Base-by-base conservation (phyloP, 306 rosid species). In the Astragalus membranaceus region DNA sequence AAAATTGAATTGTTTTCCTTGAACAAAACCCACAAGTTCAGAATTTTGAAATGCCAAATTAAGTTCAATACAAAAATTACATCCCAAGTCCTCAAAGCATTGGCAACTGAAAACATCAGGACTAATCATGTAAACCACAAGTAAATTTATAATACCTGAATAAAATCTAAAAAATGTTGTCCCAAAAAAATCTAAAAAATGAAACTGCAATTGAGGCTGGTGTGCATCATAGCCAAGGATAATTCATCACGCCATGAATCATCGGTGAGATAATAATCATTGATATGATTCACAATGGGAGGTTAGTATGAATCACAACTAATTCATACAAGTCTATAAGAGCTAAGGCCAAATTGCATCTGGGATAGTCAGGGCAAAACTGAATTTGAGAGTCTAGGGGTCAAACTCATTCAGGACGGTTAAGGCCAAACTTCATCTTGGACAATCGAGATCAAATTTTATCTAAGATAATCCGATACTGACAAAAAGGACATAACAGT, bases 61-160 rank as follows among this genome's bases (percentile, higher is more conserved):
- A 32, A 55, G 53, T 72, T 61, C 75, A 36, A 59, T 53, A 59
- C 74, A 70, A 65, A 54, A 17, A 26, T 35, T 29, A 48, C 42
- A n/a, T 51, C 51, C 39, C 44, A 44, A 66, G 67, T 67, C 69
- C 56, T 16, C 15, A 67, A 60, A 54, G 65, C 73, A 37, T 20
- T 29, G 69, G 49, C 65, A 54, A 17, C 64, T 49, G 53, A 68
- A 60, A 53, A 12, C 61, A 44, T 23, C 17, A 14, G 7, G 75
- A 60, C 61, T 61, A 51, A 60, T 53, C 30, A 67, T 8, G 48
- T 15, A 72, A 46, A 29, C 48, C 44, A 59, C 76, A 75, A 15
- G 50, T 35, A 68, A 39, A 58, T 26, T 26, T 26, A 26, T 26
- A 26, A 26, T 26, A 26, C 30, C 30, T 26, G 30, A 35, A 7